phyloP scores from a whole-genome alignment of 2,329 filamentous ascomycete species.

The Rasamsonia emersonii region DNA sequence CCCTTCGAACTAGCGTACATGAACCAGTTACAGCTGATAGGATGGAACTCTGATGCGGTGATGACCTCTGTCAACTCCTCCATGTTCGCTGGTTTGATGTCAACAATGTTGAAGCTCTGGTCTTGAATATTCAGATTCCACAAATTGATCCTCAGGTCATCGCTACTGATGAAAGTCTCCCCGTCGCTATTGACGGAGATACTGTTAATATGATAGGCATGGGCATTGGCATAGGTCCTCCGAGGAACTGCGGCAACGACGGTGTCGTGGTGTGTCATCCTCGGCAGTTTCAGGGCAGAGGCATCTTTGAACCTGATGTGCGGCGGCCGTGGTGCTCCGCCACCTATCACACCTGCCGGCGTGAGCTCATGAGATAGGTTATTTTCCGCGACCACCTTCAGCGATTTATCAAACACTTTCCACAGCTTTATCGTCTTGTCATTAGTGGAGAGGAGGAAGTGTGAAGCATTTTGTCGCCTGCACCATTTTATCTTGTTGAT shows the following conservation, averaged over 20 bases:
- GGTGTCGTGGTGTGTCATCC: slow-evolving; percentile 95
- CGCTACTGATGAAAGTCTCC: slow-evolving; percentile 98
- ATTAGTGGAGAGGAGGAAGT: slow-evolving; percentile 96
- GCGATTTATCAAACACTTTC: slow-evolving; percentile 99
- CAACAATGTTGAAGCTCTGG: slow-evolving; percentile 99
- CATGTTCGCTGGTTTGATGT: slow-evolving; percentile 99
- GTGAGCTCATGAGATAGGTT: slow-evolving; percentile 94
- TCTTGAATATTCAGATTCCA: slow-evolving; percentile 99
- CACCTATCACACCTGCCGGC: slow-evolving; percentile 63
- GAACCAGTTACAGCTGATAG: slow-evolving; percentile 97
- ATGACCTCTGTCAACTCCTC: slow-evolving; percentile 98
- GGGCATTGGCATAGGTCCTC: slow-evolving; percentile 94
- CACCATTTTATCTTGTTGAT: slow-evolving; percentile 99
- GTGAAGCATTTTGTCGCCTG: slow-evolving; percentile 91
- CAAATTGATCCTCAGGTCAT: slow-evolving; percentile 93
- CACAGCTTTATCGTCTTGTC: slow-evolving; percentile 99
- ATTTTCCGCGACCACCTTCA: slow-evolving; percentile 98
- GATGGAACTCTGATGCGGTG: slow-evolving; percentile 95
- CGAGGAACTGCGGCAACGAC: slow-evolving; percentile 94
- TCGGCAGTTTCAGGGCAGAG: slow-evolving; percentile 81
- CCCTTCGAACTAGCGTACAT: slow-evolving; percentile 99
- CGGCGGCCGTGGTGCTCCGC: slow-evolving; percentile 65
- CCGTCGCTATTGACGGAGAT: slow-evolving; percentile 99
- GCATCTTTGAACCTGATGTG: slow-evolving; percentile 70
- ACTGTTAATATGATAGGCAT: slow-evolving; percentile 99